Evolutionary conservation across 2,329 filamentous ascomycete genomes (phyloP).

Genomic region (Penicillium aurantiogriseum): DNA sequence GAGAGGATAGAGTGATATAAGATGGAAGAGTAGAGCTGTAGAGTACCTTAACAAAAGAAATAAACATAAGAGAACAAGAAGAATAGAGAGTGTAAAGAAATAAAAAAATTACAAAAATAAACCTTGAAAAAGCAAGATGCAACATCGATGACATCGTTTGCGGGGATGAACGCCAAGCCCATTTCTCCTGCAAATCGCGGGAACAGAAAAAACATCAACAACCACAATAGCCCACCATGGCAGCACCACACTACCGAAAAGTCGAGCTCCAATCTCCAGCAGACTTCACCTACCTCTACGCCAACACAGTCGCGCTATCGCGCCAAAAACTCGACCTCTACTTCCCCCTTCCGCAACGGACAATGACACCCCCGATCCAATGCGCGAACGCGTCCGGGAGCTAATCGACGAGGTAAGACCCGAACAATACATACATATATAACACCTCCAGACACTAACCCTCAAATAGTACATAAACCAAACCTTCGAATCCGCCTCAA

Average conservation of each 20-base stretch:
- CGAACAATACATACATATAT: neutral
- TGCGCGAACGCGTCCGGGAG: slow-evolving; percentile 45
- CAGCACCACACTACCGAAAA: slow-evolving; percentile 46
- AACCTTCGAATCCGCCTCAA: slow-evolving; percentile 45
- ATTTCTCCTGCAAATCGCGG: slow-evolving; percentile 10
- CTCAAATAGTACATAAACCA: slow-evolving; percentile 43
- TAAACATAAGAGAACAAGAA: neutral
- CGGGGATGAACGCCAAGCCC: slow-evolving; percentile 22
- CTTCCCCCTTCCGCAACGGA: slow-evolving; percentile 45
- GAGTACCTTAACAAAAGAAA: neutral
- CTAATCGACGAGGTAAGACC: slow-evolving; percentile 41
- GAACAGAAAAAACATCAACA: slow-evolving; percentile 11
- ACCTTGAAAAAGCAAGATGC: neutral
- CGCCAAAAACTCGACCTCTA: slow-evolving; percentile 50
- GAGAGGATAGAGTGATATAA: neutral
- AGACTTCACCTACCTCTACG: slow-evolving; percentile 50
- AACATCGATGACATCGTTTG: slow-evolving; percentile 28
- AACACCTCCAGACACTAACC: neutral
- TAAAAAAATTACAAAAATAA: neutral
- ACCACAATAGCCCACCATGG: slow-evolving; percentile 23
- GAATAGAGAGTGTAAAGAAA: neutral
- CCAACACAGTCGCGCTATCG: slow-evolving; percentile 46
- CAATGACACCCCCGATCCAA: slow-evolving; percentile 40
- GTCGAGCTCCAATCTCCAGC: slow-evolving; percentile 52
- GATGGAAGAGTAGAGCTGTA: neutral